These are phyloP conservation scores for Platanthera guangdongensis DNA, from an alignment of 106 monocot genomes.

Conservation along the genomic window DNA sequence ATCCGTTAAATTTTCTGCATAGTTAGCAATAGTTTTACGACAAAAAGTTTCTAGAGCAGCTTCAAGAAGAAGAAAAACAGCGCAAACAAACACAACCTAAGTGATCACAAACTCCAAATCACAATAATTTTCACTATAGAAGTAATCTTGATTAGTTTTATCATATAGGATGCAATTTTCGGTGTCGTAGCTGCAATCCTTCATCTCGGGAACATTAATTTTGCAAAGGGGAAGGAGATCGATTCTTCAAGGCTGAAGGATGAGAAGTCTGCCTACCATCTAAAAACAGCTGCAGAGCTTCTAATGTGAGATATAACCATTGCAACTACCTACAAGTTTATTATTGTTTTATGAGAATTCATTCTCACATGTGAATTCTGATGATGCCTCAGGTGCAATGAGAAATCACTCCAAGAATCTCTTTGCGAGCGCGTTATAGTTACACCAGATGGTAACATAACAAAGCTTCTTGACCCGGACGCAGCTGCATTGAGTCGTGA, in stretches of 20 bases:
- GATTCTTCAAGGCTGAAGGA: slow-evolving; percentile 81
- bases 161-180: slow-evolving; percentile 78
- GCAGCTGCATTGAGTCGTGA: slow-evolving; percentile 74
- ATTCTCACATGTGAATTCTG: neutral
- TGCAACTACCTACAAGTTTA: neutral
- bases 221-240: slow-evolving; percentile 72
- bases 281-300: slow-evolving; percentile 75
- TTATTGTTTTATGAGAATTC: neutral
- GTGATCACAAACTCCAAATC: neutral
- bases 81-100: no score
- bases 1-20: no score
- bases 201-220: slow-evolving; percentile 79
- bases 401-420: slow-evolving; percentile 55
- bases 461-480: slow-evolving; percentile 84
- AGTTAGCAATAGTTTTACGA: no score
- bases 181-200: slow-evolving; percentile 88
- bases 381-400: slow-evolving; percentile 54
- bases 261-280: slow-evolving; percentile 54
- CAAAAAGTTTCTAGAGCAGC: no score
- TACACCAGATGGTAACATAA: slow-evolving; percentile 94
- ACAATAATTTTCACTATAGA: neutral
- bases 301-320: slow-evolving; percentile 39
- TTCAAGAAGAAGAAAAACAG: no score
- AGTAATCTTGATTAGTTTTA: neutral
- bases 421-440: slow-evolving; percentile 80